Evolutionary conservation across 371 early-diverging fungal genomes (phyloP), one percentile per base, ranked within the genome.

Genomic region (Mucor ambiguus): DNA sequence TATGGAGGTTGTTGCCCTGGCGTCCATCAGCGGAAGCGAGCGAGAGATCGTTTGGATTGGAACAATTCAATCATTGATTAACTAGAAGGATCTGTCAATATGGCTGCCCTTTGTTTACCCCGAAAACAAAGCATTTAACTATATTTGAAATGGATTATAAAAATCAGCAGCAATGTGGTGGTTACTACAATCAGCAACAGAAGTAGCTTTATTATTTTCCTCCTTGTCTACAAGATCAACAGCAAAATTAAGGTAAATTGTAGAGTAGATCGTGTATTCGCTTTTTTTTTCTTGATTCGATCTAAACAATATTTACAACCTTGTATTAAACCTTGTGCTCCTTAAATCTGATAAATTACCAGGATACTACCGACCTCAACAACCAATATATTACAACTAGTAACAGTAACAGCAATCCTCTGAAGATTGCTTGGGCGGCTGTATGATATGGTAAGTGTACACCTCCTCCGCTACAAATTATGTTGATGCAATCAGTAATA

Each of bases 351-450:
- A 46, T 46, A 33, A 33, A 33, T 8, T 12, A 59, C 6, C 20
- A 66, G 61, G 61, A 18, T 66, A 66, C 20, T 66, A 66, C n/a
- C 66, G 49, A 22, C 61, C 66, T 20, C 66, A 66, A 60, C 61
- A 66, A 54, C 66, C 66, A 41, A 66, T 66, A 61, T 66, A 66
- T 54, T 24, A 32, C 22, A 49, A 26, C 24, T 26, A 49, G 41
- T 56, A 26, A 52, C 59, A 37, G 49, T 49, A 35, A 55, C 43
- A 22, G 24, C 48, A 30, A 35, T 2, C 14, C 9, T 55, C 37
- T 30, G 8, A 24, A 12, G 33, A 61, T 4, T 22, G 41, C 8
- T 35, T 37, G 28, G 58, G 66, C 12, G 33, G 43, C 11, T 66
- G 66, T 54, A 9, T 60, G 41, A 55, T 44, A 46, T 66, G 60